A percentile compares a stretch with the other conserved stretches of the same genome.
Conservation (phyloP, 768 basidiomycete genomes). For the Thelephora ganbajun region DNA sequence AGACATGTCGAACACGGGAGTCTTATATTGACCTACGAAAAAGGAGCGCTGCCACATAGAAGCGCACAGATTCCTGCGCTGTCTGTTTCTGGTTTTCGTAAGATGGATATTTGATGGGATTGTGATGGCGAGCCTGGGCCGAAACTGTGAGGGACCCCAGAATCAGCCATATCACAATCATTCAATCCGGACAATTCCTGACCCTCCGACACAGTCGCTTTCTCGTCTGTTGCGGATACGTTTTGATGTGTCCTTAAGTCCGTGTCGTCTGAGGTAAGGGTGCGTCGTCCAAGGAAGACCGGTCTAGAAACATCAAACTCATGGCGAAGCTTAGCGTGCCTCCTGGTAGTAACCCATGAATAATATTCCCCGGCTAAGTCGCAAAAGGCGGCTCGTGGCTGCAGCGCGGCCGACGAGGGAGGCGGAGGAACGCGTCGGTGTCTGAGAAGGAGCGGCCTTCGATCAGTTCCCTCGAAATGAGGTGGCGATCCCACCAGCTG, state of each 20-base stretch:
- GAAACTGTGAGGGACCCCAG: slow-evolving; percentile 8
- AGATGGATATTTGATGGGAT: too few relatives aligned
- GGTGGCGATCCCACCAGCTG: too few relatives aligned
- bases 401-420: too few relatives aligned
- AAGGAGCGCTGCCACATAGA: neutral
- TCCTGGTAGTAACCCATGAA: too few relatives aligned
- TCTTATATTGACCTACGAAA: neutral
- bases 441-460: too few relatives aligned
- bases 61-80: neutral
- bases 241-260: neutral
- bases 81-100: neutral
- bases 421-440: too few relatives aligned
- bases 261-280: neutral
- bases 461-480: too few relatives aligned
- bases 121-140: slow-evolving; percentile 3
- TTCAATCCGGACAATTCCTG: slow-evolving; percentile 9
- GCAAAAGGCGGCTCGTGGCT: too few relatives aligned
- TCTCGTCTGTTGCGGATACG: neutral
- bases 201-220: neutral
- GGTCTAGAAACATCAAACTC: neutral
- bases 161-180: slow-evolving; percentile 6
- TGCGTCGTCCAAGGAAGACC: neutral
- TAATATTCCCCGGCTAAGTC: too few relatives aligned
- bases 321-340: too few relatives aligned
- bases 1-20: neutral